These are phyloP conservation scores for Clonostachys byssicola DNA, from an alignment of 2,329 filamentous ascomycete species.

Conservation along the genomic window DNA sequence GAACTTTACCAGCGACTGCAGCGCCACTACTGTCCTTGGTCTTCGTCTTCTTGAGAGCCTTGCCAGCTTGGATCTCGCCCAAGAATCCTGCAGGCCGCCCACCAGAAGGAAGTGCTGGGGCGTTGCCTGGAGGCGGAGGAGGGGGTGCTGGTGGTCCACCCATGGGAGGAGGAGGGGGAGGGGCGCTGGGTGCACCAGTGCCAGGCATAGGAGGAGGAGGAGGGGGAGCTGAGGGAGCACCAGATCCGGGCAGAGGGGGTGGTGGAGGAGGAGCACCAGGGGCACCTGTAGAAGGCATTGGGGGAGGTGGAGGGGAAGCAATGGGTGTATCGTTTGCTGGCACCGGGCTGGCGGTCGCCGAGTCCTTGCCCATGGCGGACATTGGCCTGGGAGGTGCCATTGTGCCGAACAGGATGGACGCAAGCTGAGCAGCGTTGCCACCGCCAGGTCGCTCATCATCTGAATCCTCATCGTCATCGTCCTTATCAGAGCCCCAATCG, in stretches of 20 bases:
- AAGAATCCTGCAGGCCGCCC: slow-evolving; percentile 62
- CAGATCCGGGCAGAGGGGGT: slow-evolving; percentile 15
- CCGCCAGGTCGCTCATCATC: slow-evolving; percentile 78
- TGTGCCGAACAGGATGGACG: slow-evolving; percentile 91
- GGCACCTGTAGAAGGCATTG: slow-evolving; percentile 14
- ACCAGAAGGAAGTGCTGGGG: slow-evolving; percentile 38
- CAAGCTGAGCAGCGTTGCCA: slow-evolving; percentile 83
- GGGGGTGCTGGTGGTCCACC: slow-evolving; percentile 38
- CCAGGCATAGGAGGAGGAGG: slow-evolving; percentile 24
- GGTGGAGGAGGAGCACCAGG: slow-evolving; percentile 20
- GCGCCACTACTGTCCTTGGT: slow-evolving; percentile 83
- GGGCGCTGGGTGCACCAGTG: slow-evolving; percentile 27
- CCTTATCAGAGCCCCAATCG: slow-evolving; percentile 75
- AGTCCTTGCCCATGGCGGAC: slow-evolving; percentile 74
- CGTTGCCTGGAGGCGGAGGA: slow-evolving; percentile 33
- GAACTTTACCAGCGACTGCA: slow-evolving; percentile 71
- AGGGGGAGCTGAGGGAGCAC: slow-evolving; percentile 17
- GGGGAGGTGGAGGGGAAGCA: slow-evolving; percentile 27
- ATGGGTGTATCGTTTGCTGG: slow-evolving; percentile 32
- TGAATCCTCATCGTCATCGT: slow-evolving; percentile 61
- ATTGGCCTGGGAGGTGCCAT: slow-evolving; percentile 92
- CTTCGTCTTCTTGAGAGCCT: slow-evolving; percentile 75
- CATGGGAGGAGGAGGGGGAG: slow-evolving; percentile 27
- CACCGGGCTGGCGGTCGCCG: slow-evolving; percentile 30
- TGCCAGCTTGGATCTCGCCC: slow-evolving; percentile 79